Conservation (phyloP, 441 rosid genomes). For the Sinapis alba region DNA sequence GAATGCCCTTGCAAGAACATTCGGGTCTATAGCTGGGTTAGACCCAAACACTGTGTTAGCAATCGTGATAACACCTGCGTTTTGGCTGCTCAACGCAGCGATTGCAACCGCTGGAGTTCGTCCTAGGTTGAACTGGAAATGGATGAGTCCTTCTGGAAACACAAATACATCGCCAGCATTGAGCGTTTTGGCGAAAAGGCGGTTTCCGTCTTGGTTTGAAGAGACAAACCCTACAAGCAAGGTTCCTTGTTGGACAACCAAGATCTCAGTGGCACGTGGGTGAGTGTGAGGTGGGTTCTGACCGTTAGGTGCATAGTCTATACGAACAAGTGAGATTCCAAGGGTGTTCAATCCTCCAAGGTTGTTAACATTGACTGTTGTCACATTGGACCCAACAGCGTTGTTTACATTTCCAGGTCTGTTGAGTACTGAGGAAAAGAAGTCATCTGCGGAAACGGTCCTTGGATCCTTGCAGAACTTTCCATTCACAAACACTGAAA, state of each 20-base stretch:
- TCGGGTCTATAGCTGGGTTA: conserved; percentile 22
- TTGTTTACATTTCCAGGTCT: conserved; percentile 39
- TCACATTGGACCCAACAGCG: conserved; percentile 42
- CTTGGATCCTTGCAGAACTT: conserved; percentile 59
- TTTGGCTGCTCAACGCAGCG: conserved; percentile 48
- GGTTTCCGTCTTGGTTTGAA: conserved; percentile 46
- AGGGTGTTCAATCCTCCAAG: conserved; percentile 54
- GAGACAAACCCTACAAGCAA: conserved; percentile 52
- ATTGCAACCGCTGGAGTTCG: conserved; percentile 40
- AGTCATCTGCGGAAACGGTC: conserved; percentile 39
- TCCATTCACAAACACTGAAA: conserved; percentile 56
- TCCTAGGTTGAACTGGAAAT: conserved; percentile 48
- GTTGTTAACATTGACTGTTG: conserved; percentile 33
- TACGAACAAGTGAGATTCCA: conserved; percentile 49
- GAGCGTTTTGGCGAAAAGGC: conserved; percentile 33
- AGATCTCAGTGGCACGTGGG: conserved; percentile 49
- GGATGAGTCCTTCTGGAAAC: conserved; percentile 47
- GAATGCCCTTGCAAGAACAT: conserved; percentile 28
- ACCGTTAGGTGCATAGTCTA: conserved; percentile 56
- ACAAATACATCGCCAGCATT: conserved; percentile 47
- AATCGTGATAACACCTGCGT: conserved; percentile 46
- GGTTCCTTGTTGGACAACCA: conserved; percentile 45
- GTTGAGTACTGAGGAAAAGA: conserved; percentile 45
- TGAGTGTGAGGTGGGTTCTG: conserved; percentile 57
- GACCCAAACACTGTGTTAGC: conserved; percentile 46